Conservation (phyloP, 129 eudicot species). For the Solidago caesia region DNA sequence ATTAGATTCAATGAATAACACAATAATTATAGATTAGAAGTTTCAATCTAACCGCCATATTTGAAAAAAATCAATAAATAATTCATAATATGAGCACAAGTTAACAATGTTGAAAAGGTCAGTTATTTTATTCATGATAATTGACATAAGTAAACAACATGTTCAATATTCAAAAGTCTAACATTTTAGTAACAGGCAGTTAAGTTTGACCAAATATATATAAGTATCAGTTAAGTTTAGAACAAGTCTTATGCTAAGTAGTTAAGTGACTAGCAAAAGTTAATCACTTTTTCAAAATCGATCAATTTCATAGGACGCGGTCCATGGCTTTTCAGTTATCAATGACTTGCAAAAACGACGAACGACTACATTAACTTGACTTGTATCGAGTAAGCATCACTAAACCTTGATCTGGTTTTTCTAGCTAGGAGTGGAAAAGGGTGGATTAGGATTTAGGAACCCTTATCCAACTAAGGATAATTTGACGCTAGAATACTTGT, state of each 20-base stretch:
- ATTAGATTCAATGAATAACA: conserved; percentile 9
- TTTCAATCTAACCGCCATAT: neutral
- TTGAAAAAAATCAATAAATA: neutral
- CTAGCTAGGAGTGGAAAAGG: neutral
- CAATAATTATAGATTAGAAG: neutral
- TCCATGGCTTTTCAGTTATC: neutral
- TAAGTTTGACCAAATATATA: neutral
- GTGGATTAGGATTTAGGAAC: conserved; percentile 3
- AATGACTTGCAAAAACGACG: neutral
- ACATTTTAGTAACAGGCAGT: neutral
- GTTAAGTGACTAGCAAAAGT: neutral
- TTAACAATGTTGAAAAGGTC: neutral
- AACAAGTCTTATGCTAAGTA: neutral
- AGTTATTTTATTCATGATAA: neutral
- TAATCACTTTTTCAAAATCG: neutral
- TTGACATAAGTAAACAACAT: neutral
- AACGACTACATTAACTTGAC: neutral
- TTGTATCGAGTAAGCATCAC: neutral
- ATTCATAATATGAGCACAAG: neutral
- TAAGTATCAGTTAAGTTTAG: neutral
- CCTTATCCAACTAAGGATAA: conserved; percentile 21
- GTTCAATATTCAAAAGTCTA: conserved; percentile 1
- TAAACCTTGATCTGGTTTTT: conserved; percentile 16
- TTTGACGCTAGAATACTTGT: neutral
- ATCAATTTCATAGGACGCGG: conserved; percentile 3